These are phyloP conservation scores for Nakazawaea holstii DNA, from an alignment of 805 yeast species.

Conservation along the genomic window DNA sequence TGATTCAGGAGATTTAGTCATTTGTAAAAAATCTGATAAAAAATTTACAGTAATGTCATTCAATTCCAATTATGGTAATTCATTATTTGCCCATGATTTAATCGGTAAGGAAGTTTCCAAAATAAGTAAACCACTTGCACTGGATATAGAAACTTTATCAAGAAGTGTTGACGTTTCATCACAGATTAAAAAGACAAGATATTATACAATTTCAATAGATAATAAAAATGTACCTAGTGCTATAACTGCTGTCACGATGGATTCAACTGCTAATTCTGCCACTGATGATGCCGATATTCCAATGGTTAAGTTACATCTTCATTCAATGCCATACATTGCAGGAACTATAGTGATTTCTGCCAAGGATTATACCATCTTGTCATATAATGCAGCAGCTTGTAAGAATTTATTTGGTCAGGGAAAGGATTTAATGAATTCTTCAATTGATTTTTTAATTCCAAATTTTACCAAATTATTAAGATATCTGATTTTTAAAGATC, in stretches of 20 bases:
- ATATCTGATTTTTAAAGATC: slow-evolving; percentile 34
- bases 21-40: slow-evolving; percentile 29
- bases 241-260: slow-evolving; percentile 54
- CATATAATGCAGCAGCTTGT: slow-evolving; percentile 74
- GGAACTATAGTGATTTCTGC: slow-evolving; percentile 73
- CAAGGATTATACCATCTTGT: slow-evolving; percentile 43
- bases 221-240: slow-evolving; percentile 66
- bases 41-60: slow-evolving; percentile 19
- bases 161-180: slow-evolving; percentile 32
- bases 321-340: slow-evolving; percentile 79
- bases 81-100: slow-evolving; percentile 16
- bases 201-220: slow-evolving; percentile 49
- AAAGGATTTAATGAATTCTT: slow-evolving; percentile 37
- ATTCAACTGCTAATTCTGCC: slow-evolving; percentile 27
- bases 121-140: slow-evolving; percentile 9
- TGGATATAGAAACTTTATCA: slow-evolving; percentile 5
- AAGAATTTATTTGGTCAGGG: slow-evolving; percentile 72
- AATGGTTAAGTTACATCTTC: slow-evolving; percentile 55
- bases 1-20: slow-evolving; percentile 54
- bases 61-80: slow-evolving; percentile 16
- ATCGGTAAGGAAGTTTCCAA: slow-evolving; percentile 13
- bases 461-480: slow-evolving; percentile 44
- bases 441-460: slow-evolving; percentile 59
- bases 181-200: slow-evolving; percentile 51
- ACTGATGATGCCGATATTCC: slow-evolving; percentile 27